Conservation (phyloP, 148 eudicot genomes). For the Chenopodium formosanum region DNA sequence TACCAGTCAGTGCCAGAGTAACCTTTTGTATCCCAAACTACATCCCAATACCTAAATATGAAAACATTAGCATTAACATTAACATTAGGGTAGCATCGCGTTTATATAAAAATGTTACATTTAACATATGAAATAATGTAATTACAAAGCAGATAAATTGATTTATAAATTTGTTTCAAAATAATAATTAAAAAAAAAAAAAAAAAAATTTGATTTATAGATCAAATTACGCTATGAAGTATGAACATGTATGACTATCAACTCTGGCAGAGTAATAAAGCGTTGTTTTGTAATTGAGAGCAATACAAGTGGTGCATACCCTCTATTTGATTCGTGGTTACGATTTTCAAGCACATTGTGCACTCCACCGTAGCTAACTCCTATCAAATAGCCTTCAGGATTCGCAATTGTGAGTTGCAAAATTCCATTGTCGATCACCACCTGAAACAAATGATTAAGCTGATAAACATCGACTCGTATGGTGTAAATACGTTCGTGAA, state of each 20-base stretch:
- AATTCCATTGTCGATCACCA: slow-evolving; percentile 49
- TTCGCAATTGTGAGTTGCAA: slow-evolving; percentile 40
- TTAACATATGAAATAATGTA: background rate
- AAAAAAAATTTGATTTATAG: background rate
- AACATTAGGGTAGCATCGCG: background rate
- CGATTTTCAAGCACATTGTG: slow-evolving; percentile 43
- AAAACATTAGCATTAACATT: too few relatives aligned
- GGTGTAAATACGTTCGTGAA: too few relatives aligned
- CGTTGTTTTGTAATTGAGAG: background rate
- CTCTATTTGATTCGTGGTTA: slow-evolving; percentile 38
- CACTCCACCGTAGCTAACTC: slow-evolving; percentile 36
- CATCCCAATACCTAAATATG: slow-evolving; percentile 47
- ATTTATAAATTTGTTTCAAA: too few relatives aligned
- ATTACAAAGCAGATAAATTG: too few relatives aligned
- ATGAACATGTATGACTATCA: too few relatives aligned
- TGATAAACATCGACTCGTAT: too few relatives aligned
- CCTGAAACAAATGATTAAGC: slow-evolving; percentile 23
- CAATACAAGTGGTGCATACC: slow-evolving; percentile 24
- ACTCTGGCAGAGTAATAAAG: background rate
- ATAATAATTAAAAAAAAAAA: too few relatives aligned
- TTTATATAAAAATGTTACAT: background rate
- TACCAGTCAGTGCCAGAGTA: slow-evolving; percentile 33
- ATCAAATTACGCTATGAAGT: background rate
- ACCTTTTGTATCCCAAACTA: slow-evolving; percentile 32
- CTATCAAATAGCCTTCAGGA: slow-evolving; percentile 44